These are phyloP conservation scores for Cladophialophora exuberans DNA, from an alignment of 2,329 filamentous ascomycete genomes.

Conservation along the genomic window DNA sequence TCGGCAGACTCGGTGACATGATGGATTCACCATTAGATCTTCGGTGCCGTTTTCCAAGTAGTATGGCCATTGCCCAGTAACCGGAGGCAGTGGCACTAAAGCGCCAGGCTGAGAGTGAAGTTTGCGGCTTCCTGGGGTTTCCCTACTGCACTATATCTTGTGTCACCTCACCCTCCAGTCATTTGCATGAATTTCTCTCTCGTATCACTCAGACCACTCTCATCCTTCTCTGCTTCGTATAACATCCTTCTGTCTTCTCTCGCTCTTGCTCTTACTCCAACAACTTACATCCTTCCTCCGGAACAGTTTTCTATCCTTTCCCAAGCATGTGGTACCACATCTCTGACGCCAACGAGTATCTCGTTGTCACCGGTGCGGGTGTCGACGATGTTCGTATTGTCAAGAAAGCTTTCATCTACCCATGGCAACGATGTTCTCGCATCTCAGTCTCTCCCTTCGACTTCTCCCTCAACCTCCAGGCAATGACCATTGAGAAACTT, in stretches of 20 bases:
- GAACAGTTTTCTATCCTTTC: neutral
- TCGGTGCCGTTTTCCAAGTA: too few species aligned
- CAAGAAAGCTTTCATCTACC: slow-evolving; percentile 74
- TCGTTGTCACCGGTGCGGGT: slow-evolving; percentile 81
- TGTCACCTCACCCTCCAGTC: too few species aligned
- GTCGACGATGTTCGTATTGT: slow-evolving; percentile 74
- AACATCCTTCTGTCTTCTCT: neutral
- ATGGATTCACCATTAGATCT: too few species aligned
- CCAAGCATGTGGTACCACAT: slow-evolving; percentile 61
- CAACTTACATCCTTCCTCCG: neutral
- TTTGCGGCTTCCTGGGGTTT: too few species aligned
- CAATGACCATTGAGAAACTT: slow-evolving; percentile 88
- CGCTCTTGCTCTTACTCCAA: neutral
- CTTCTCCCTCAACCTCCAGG: slow-evolving; percentile 79
- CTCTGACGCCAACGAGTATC: slow-evolving; percentile 78
- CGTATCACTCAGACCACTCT: too few species aligned
- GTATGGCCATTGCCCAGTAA: too few species aligned
- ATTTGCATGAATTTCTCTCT: too few species aligned
- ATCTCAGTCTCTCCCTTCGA: slow-evolving; percentile 62
- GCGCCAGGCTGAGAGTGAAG: too few species aligned
- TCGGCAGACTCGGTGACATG: too few species aligned
- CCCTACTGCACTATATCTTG: too few species aligned
- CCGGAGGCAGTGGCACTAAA: too few species aligned
- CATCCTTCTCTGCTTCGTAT: too few species aligned
- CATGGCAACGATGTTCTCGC: slow-evolving; percentile 63